Evolutionary conservation across 2,329 filamentous ascomycete species (phyloP), one percentile per base, ranked within the genome.

Genomic region (Cytospora piceicola): DNA sequence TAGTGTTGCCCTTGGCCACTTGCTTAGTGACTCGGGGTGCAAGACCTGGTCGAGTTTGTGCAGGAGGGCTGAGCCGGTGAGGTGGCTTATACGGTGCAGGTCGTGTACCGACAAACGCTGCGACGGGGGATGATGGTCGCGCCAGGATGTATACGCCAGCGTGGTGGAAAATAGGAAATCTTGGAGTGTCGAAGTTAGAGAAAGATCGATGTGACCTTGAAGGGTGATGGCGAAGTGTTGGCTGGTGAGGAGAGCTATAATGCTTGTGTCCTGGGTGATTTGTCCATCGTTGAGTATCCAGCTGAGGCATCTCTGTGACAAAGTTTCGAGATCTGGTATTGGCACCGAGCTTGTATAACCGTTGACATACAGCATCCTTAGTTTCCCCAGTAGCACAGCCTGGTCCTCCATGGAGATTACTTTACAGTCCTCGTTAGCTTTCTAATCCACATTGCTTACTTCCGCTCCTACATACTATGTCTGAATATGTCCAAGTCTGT

Each of bases 31-130:
- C 15, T 20, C 53, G 2, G 30, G 32, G 4, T 52, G 11, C 11
- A 63, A 6, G 11, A 51, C 15, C 4, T 39, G 53, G 61, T 63
- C 61, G 24, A 63, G 61, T 15, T 57, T 51, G 20, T 57, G 30
- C n/a, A 63, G 61, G 4, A 63, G 53, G 49, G 61, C 46, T 3
- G 61, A 63, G 39, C 61, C 61, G 39, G 61, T 49, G 9, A 63
- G 7, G 42, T 51, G 49, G 42, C 53, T 57, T 7, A 46, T 29
- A 4, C 53, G 53, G 53, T 54, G 29, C 32, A 63, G 54, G 27
- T 58, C 54, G 22, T 17, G 42, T 14, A 63, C 39, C 12, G 61
- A 57, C 22, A 63, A 39, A 5, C 61, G 29, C 30, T 39, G 42
- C 27, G 61, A 7, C 24, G 53, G 61, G 7, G 12, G n/a, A 5